Conservation (phyloP, 129 eudicot species). For the Mikania micrantha region DNA sequence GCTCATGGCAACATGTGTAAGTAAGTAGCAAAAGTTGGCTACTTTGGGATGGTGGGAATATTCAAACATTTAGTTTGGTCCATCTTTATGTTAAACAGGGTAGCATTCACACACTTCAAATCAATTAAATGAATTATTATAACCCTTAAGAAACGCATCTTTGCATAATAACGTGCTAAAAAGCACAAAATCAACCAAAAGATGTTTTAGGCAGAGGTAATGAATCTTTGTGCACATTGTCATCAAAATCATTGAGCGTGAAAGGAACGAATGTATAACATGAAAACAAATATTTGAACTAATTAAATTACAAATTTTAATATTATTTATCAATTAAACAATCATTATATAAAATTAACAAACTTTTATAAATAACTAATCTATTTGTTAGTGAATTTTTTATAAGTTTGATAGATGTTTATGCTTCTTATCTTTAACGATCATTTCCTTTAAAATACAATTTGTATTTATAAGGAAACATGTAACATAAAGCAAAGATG, state of each 20-base stretch:
- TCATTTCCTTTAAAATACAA: background rate
- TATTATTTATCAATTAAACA: no score
- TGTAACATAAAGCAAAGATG: background rate
- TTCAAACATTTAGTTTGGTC: conserved; percentile 32
- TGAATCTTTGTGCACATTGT: conserved; percentile 16
- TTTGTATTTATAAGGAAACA: background rate
- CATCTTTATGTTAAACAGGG: conserved; percentile 23
- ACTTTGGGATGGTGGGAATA: conserved; percentile 24
- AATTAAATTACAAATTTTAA: no score
- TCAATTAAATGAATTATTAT: conserved; percentile 25
- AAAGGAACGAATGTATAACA: no score
- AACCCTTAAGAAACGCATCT: conserved; percentile 24
- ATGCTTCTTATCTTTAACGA: background rate
- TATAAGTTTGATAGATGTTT: background rate
- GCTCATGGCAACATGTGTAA: conserved; percentile 5
- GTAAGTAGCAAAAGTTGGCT: conserved; percentile 26
- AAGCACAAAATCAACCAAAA: conserved; percentile 27
- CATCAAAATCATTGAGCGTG: no score
- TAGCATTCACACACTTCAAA: conserved; percentile 14
- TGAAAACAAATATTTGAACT: background rate
- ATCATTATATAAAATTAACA: conserved; percentile 1
- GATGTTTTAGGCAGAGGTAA: conserved; percentile 24
- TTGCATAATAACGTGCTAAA: conserved; percentile 15
- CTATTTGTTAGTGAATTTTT: background rate
- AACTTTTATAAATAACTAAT: background rate